Conservation (phyloP, 441 rosid genomes). For the Erysimum cheiri region DNA sequence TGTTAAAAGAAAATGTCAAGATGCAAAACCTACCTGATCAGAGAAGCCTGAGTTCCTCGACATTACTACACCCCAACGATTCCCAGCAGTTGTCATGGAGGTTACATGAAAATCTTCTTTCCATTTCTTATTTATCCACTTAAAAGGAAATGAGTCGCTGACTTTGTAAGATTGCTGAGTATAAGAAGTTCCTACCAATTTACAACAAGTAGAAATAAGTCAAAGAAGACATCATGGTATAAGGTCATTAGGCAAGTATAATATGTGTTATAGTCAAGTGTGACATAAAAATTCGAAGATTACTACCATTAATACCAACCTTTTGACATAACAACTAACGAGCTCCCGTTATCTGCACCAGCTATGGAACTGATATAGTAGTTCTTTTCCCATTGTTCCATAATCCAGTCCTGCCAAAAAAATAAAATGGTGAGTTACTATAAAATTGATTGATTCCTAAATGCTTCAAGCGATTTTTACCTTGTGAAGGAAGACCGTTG, state of each 20-base stretch:
- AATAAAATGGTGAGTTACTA: slow-evolving; percentile 22
- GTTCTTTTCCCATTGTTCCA: slow-evolving; percentile 90
- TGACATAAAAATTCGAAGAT: not conserved
- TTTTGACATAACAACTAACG: slow-evolving; percentile 87
- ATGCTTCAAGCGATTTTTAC: slow-evolving; percentile 45
- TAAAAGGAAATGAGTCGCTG: slow-evolving; percentile 83
- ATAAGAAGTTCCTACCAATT: slow-evolving; percentile 69
- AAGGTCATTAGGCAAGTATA: slow-evolving; percentile 10
- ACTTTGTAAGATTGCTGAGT: slow-evolving; percentile 95
- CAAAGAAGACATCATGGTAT: not conserved
- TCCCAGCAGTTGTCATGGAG: slow-evolving; percentile 84
- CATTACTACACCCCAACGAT: slow-evolving; percentile 92
- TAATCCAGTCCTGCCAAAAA: slow-evolving; percentile 75
- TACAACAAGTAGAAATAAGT: slow-evolving; percentile 30
- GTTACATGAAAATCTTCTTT: slow-evolving; percentile 90
- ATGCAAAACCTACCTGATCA: slow-evolving; percentile 60
- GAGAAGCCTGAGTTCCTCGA: slow-evolving; percentile 82
- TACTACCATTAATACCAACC: slow-evolving; percentile 49
- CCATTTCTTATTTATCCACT: slow-evolving; percentile 92
- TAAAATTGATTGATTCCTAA: not conserved
- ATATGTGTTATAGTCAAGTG: not conserved
- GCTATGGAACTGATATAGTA: slow-evolving; percentile 83
- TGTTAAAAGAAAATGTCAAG: not conserved
- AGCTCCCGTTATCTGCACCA: slow-evolving; percentile 78
- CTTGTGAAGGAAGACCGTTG: slow-evolving; percentile 85